These are phyloP conservation scores for Inga laurina DNA, from an alignment of 306 rosid genomes.

Conservation along the genomic window DNA sequence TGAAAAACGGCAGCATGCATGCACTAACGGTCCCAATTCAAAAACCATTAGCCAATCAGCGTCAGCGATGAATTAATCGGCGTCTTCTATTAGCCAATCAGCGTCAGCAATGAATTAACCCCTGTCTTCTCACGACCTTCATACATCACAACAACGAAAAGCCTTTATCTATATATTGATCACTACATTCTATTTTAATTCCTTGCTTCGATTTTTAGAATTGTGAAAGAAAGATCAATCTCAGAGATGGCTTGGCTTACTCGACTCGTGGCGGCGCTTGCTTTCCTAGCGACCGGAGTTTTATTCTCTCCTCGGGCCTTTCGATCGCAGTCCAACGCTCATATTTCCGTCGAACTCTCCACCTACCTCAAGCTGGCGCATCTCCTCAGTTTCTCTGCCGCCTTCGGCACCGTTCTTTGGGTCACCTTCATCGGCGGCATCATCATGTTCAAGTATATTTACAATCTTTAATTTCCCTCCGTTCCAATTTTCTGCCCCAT, in stretches of 20 bases:
- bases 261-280: conserved; percentile 69
- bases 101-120: not conserved
- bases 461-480: not conserved
- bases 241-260: conserved; percentile 79
- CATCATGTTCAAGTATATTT: conserved; percentile 90
- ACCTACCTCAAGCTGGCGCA: conserved; percentile 83
- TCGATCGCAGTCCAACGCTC: conserved; percentile 64
- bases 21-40: not conserved
- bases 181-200: not conserved
- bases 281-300: conserved; percentile 82
- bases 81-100: not conserved
- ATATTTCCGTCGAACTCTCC: conserved; percentile 46
- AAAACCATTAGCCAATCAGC: not conserved
- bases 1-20: not conserved
- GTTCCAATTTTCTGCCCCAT: not conserved
- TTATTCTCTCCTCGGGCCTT: conserved; percentile 86
- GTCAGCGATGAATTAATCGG: not conserved
- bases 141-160: not conserved
- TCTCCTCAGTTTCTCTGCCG: conserved; percentile 84
- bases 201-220: not conserved
- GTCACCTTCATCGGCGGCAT: conserved; percentile 99
- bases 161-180: not conserved
- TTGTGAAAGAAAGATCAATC: not conserved
- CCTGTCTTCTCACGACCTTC: not conserved
- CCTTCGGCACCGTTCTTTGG: conserved; percentile 94